phyloP scores from a whole-genome alignment of 2,329 filamentous ascomycete genomes.

The Penicillium capsulatum region DNA sequence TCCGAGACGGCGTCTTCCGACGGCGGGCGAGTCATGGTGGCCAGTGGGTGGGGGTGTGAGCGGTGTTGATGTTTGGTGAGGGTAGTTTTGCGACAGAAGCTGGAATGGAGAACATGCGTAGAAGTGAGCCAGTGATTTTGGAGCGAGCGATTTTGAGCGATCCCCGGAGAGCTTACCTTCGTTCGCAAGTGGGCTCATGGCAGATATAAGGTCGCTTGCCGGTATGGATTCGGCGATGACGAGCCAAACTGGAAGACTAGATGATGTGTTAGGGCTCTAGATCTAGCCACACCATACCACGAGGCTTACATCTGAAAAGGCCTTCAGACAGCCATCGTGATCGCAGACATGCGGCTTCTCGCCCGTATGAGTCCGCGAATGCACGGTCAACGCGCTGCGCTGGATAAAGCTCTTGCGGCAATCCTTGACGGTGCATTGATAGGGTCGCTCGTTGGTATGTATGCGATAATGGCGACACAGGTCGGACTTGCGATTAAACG shows the following conservation, averaged over 20 bases:
- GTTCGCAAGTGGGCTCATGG: constrained; percentile 38
- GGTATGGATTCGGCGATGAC: constrained; percentile 40
- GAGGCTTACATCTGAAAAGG: constrained; percentile 43
- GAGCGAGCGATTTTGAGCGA: no score
- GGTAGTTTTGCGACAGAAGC: constrained; percentile 42
- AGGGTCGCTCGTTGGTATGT: constrained; percentile 48
- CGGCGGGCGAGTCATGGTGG: constrained; percentile 31
- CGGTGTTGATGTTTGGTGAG: constrained; percentile 41
- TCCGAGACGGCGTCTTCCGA: constrained; percentile 38
- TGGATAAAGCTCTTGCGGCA: constrained; percentile 49
- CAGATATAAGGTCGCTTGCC: constrained; percentile 41
- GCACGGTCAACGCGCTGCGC: constrained; percentile 46
- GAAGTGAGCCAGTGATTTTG: no score
- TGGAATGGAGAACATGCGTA: constrained; percentile 12
- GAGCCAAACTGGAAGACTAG: constrained; percentile 42
- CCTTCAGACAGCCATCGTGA: constrained; percentile 41
- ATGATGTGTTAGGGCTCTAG: constrained; percentile 9
- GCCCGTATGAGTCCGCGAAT: constrained; percentile 44
- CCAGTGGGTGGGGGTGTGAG: constrained; percentile 39
- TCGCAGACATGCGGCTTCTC: constrained; percentile 45
- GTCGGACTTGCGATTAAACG: constrained; percentile 49
- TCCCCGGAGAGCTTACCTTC: no score
- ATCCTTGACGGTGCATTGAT: constrained; percentile 42
- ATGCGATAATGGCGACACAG: constrained; percentile 46
- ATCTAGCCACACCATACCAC: background rate